A percentile compares a stretch with the other conserved stretches of the same genome.
These are phyloP conservation scores for Phalaenopsis hybrid DNA, from an alignment of 116 monocot species.

Conservation along the genomic window DNA sequence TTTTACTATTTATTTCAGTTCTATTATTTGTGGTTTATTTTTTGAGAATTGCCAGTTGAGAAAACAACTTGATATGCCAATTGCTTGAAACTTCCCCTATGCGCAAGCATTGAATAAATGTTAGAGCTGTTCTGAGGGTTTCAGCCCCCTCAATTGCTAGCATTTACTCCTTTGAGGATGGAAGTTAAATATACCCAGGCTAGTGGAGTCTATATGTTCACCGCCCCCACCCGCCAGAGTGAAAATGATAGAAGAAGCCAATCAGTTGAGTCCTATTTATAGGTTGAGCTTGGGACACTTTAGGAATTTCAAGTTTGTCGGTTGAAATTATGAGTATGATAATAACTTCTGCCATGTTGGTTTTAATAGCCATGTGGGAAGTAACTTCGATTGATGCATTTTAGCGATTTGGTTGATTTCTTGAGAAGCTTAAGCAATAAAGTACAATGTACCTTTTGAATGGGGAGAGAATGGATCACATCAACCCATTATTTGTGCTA, in stretches of 20 bases:
- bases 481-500: too few species aligned
- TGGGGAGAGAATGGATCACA: too few species aligned
- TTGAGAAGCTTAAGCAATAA: neutral
- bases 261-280: neutral
- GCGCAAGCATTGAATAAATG: neutral
- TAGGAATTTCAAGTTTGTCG: neutral
- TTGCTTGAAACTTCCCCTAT: too few species aligned
- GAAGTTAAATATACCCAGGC: neutral
- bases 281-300: neutral
- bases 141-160: neutral
- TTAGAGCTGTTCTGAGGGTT: neutral
- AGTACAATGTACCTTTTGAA: too few species aligned
- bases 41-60: neutral
- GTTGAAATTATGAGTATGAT: neutral
- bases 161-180: neutral
- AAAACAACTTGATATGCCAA: neutral
- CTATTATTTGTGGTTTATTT: neutral
- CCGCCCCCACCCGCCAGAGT: neutral
- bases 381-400: neutral
- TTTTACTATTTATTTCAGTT: neutral
- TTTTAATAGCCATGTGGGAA: neutral
- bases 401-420: neutral
- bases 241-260: neutral
- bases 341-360: neutral
- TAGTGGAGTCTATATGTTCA: neutral